Conservation (phyloP, 2,329 filamentous ascomycete species). For the Penicillium sp. region DNA sequence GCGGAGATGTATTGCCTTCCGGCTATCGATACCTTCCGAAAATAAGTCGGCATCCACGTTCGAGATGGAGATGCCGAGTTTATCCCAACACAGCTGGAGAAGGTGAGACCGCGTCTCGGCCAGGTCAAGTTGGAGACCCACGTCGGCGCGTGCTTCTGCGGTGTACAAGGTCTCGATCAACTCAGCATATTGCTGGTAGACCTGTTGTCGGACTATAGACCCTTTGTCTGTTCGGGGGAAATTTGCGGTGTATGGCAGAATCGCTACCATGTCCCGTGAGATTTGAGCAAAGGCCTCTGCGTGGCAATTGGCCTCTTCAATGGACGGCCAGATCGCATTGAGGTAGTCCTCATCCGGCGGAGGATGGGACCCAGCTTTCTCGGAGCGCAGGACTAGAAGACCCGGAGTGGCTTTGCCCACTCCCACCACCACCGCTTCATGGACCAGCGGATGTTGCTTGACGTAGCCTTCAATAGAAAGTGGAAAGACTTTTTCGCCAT, state of each 20-base stretch:
- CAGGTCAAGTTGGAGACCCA: neutral
- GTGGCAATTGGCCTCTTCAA: no score
- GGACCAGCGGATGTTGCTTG: constrained; percentile 50
- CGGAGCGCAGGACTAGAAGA: constrained; percentile 53
- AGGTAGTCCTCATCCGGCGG: no score
- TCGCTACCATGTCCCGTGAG: no score
- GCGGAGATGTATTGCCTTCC: no score
- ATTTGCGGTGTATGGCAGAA: no score
- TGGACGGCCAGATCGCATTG: no score
- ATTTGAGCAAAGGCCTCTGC: no score
- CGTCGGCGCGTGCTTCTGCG: neutral
- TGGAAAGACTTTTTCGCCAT: constrained; percentile 49
- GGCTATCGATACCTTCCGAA: no score
- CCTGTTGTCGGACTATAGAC: no score
- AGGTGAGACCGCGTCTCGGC: neutral
- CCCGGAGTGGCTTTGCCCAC: constrained; percentile 52
- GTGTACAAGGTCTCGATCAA: neutral
- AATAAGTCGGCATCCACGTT: no score
- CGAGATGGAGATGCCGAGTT: neutral
- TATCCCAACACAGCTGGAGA: neutral
- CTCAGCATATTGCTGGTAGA: no score
- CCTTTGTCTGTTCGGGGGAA: no score
- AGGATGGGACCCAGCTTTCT: constrained; percentile 28
- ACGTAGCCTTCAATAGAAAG: constrained; percentile 52
- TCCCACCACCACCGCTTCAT: constrained; percentile 58